Evolutionary conservation across 225 moss, liverwort and hornwort genomes (phyloP).

Genomic region (Sphagnum tenellum): DNA sequence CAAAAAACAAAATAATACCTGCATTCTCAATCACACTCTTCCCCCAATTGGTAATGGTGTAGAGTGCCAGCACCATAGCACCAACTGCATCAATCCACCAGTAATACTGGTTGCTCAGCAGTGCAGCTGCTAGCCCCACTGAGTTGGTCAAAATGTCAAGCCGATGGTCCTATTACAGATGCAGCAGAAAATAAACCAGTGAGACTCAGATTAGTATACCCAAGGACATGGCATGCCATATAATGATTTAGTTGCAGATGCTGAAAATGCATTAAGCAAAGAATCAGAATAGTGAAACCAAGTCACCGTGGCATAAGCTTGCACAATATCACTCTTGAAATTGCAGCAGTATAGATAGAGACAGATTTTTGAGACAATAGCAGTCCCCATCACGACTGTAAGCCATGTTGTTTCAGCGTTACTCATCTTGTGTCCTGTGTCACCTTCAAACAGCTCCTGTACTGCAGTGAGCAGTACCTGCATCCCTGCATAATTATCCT

Average conservation of each 20-base stretch:
- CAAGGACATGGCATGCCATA: not conserved
- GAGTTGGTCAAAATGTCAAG: conserved; percentile 56
- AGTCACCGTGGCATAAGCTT: conserved; percentile 39
- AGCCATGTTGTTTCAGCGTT: conserved; percentile 33
- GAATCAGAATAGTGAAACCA: no score
- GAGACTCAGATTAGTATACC: no score
- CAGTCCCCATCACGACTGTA: conserved; percentile 44
- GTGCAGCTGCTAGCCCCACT: conserved; percentile 50
- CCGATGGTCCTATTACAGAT: conserved; percentile 37
- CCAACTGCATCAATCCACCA: conserved; percentile 80
- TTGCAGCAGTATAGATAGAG: conserved; percentile 50
- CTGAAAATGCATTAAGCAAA: no score
- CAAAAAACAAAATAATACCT: conserved; percentile 16
- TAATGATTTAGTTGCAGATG: no score
- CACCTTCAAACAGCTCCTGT: conserved; percentile 29
- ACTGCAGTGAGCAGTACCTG: conserved; percentile 28
- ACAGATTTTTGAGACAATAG: conserved; percentile 37
- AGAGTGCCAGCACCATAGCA: conserved; percentile 49
- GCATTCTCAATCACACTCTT: conserved; percentile 65
- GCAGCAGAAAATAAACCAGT: no score
- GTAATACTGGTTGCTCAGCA: conserved; percentile 34
- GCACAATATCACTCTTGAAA: conserved; percentile 56
- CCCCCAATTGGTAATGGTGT: conserved; percentile 59
- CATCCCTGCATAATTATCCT: conserved; percentile 2
- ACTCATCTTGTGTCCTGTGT: conserved; percentile 9